Base-by-base conservation (phyloP, 2,329 filamentous ascomycete genomes). In the Aspergillus hortae region DNA sequence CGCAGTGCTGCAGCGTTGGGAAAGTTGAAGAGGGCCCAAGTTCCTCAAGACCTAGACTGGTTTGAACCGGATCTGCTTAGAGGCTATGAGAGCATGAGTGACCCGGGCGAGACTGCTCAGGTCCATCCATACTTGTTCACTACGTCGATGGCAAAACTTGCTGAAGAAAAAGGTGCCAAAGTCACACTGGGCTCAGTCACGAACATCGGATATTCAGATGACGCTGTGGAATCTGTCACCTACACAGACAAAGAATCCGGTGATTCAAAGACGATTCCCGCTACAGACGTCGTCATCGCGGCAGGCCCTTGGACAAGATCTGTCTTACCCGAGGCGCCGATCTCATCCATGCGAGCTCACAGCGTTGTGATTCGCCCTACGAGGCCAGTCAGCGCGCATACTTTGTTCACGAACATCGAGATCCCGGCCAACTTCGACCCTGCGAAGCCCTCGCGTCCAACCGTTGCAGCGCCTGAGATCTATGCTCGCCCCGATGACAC, bases 41-140 rank as follows among this genome's bases (percentile, higher is more conserved):
- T 96, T 1, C 92, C 94, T 0, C 65, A 79, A 12, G 90, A 95
- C 57, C 76, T 97, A 11, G 87, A 96, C 69, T 99, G 92, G 91
- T 78, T 97, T 40, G 83, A 88, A 48, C 74, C 80, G 1, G 82
- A 86, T 4, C 75, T 85, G 2, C 74, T 95, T 19, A 75, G 76
- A 48, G 77, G 78, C 17, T 97, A 95, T 72, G 84, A 89, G 32
- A 84, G 87, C 66, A 96, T 97, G 90, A 90, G 90, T 2, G 86
- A 84, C 2, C 83, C 85, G 0, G 81, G 80, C 1, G 89, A 90
- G 55, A 97, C 94, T 1, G 89, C 94, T 0, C 94, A 99, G 72
- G 92, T 97, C 2, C 92, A 99, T 64, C 94, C 94, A 0, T 89
- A 87, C 56, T 85, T 90, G 42, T 97, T 99, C 67, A 97, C 94